phyloP scores from a whole-genome alignment of 1,284 basidiomycete species.

The Tilletia walkeri region DNA sequence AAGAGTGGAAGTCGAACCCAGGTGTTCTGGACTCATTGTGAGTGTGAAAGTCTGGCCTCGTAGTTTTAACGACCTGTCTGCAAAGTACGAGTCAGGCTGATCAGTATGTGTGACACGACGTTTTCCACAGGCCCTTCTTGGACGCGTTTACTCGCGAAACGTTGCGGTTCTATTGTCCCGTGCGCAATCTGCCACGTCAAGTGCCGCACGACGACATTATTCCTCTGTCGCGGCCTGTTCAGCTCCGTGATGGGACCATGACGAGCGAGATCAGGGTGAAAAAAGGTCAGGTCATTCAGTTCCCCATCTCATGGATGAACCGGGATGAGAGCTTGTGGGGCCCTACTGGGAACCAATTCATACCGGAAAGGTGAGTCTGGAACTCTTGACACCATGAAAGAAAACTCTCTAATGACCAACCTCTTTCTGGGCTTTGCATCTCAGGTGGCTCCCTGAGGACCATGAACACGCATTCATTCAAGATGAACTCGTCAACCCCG shows the following conservation, averaged over 20 bases:
- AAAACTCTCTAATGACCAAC: not conserved
- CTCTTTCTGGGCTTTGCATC: not conserved
- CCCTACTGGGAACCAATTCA: not conserved
- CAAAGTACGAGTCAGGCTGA: no score
- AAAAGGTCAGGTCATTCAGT: not conserved
- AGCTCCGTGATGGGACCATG: not conserved
- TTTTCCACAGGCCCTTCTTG: not conserved
- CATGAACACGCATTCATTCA: not conserved
- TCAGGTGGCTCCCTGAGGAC: conserved; percentile 1
- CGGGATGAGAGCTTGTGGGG: conserved; percentile 3
- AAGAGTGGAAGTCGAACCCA: not conserved
- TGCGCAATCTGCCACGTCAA: not conserved
- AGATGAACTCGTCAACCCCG: not conserved
- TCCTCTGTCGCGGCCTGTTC: not conserved
- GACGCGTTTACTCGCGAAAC: conserved; percentile 7
- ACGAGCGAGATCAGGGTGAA: not conserved
- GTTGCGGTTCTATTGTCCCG: not conserved
- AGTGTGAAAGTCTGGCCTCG: not conserved
- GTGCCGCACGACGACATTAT: conserved; percentile 10
- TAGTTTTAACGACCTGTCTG: no score
- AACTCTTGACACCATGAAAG: not conserved
- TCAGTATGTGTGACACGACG: no score
- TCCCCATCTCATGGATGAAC: not conserved
- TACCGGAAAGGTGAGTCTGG: not conserved
- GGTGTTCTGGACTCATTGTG: conserved; percentile 1